phyloP scores from a whole-genome alignment of 2,329 filamentous ascomycete genomes.

The Atkinsonella texensis region DNA sequence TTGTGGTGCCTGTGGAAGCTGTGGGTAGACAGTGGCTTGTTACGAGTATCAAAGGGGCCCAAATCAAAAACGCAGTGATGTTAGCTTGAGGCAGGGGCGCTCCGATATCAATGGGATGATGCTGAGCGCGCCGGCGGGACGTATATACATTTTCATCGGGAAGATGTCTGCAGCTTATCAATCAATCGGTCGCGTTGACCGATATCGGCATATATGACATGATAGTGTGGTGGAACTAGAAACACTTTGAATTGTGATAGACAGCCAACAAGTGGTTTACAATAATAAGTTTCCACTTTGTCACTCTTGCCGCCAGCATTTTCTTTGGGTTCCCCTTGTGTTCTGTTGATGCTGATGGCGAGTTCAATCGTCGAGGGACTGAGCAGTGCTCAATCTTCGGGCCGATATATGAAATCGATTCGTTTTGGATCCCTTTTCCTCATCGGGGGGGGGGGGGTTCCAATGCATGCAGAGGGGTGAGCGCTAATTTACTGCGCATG shows the following conservation, averaged over 20 bases:
- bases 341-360: too few species aligned
- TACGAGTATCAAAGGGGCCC: constrained; percentile 19
- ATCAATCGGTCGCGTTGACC: not conserved
- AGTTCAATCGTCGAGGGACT: too few species aligned
- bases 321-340: too few species aligned
- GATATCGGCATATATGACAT: not conserved
- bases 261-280: not conserved
- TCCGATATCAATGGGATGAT: not conserved
- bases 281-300: not conserved
- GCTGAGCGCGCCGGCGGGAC: not conserved
- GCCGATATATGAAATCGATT: too few species aligned
- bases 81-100: not conserved
- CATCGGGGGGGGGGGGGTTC: too few species aligned
- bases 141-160: not conserved
- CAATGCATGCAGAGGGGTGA: not conserved
- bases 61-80: constrained; percentile 25
- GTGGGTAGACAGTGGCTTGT: constrained; percentile 44
- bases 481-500: too few species aligned
- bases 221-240: not conserved
- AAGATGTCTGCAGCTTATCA: not conserved
- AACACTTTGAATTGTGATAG: not conserved
- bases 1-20: constrained; percentile 76
- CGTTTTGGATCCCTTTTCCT: too few species aligned
- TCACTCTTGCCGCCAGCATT: too few species aligned
- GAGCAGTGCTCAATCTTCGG: too few species aligned